Percentiles rank a stretch among this genome's conserved stretches.
phyloP scores from a whole-genome alignment of 2,329 filamentous ascomycete species.

The Eutypella sp. region DNA sequence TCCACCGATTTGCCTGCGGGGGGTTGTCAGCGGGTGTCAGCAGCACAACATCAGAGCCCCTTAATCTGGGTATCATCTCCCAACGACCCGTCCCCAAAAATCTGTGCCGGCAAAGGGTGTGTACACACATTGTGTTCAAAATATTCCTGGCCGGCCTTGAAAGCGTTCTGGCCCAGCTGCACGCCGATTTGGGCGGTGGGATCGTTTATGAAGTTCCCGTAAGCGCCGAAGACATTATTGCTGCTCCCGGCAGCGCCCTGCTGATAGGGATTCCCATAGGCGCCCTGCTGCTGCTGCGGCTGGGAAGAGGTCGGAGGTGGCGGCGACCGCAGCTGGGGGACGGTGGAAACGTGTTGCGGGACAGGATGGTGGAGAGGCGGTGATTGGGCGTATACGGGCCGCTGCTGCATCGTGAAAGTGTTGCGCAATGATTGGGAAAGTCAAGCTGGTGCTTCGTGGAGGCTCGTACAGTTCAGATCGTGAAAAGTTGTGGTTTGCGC shows the following conservation, averaged over 20 bases:
- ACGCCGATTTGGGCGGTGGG: slow-evolving; percentile 92
- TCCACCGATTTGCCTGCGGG: slow-evolving; percentile 63
- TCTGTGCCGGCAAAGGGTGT: background rate
- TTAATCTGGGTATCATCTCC: background rate
- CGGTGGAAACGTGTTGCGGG: slow-evolving; percentile 96
- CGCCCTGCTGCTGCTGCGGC: slow-evolving; percentile 62
- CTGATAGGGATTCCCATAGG: slow-evolving; percentile 14
- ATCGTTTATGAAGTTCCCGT: slow-evolving; percentile 93
- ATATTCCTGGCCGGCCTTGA: slow-evolving; percentile 89
- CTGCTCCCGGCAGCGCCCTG: slow-evolving; percentile 40
- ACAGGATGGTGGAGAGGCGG: slow-evolving; percentile 95
- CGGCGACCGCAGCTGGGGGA: slow-evolving; percentile 92
- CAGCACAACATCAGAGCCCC: slow-evolving; percentile 3
- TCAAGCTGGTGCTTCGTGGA: too few species aligned
- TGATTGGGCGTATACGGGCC: slow-evolving; percentile 77
- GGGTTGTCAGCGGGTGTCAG: too few species aligned
- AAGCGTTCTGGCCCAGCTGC: slow-evolving; percentile 87
- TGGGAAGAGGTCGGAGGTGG: slow-evolving; percentile 70
- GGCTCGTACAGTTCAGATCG: too few species aligned
- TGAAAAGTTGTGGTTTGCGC: too few species aligned
- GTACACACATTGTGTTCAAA: slow-evolving; percentile 83
- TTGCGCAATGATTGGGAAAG: too few species aligned
- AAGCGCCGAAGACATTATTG: slow-evolving; percentile 61
- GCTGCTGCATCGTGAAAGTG: slow-evolving; percentile 76
- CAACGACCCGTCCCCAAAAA: background rate